Evolutionary conservation across 768 basidiomycete genomes (phyloP), one percentile per base, ranked within the genome.

Genomic region (Filobasidium floriforme): DNA sequence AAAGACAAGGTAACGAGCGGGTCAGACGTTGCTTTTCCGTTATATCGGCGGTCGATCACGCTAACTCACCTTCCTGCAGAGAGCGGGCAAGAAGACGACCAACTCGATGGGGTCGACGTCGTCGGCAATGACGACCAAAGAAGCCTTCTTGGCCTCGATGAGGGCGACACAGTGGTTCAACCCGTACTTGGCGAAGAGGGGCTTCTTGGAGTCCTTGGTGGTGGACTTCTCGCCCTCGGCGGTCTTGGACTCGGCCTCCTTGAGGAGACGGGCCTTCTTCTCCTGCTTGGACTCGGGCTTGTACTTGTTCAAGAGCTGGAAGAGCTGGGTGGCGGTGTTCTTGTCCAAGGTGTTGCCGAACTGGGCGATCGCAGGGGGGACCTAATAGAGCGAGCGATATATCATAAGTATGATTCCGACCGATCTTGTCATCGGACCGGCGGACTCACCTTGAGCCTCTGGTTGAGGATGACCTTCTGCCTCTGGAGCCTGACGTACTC

Each of bases 401-500:
- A 46, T 24, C 52, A 11, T n/a, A n/a, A n/a, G n/a, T n/a, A n/a
- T n/a, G n/a, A n/a, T n/a, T n/a, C n/a, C n/a, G n/a, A n/a, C n/a
- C n/a, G n/a, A n/a, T n/a, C n/a, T n/a, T n/a, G n/a, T n/a, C n/a
- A n/a, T n/a, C n/a, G n/a, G n/a, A n/a, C n/a, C n/a, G n/a, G n/a
- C 46, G 18, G 65, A 69, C 75, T 54, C 46, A 77, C 76, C 85
- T 98, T 98, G 73, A 98, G 84, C 75, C 94, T 90, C 82, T 97
- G 92, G 85, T 89, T 83, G 68, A 98, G 88, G 81, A 98, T 94
- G 76, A 97, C 91, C 83, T 97, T 97, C 82, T 97, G 92, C 78
- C 94, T 87, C 78, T 98, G 94, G 55, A 98, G 88, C 77, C 92
- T 90, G 73, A 98, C 86, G 77, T 98, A 98, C 82, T 93, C 91